phyloP scores from a whole-genome alignment of 192 early-diverging fungal genomes.

The Podila epicladia region DNA sequence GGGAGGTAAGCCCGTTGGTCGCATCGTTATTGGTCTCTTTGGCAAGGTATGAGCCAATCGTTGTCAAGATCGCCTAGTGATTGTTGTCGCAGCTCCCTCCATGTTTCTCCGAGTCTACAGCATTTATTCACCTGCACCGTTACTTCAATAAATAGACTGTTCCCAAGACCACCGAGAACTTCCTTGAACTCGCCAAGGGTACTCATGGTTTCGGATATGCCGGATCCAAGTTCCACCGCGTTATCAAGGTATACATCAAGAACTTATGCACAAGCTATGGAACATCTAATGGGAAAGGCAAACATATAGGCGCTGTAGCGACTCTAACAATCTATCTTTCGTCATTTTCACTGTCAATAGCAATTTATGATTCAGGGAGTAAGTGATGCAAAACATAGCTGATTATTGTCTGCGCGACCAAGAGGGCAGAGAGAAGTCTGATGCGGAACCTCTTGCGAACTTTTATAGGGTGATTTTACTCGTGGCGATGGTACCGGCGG shows the following conservation, averaged over 20 bases:
- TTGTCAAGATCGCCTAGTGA: too few relatives aligned
- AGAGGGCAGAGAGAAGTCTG: too few relatives aligned
- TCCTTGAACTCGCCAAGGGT: constrained; percentile 91
- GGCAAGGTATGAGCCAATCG: constrained; percentile 59
- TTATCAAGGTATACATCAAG: constrained; percentile 61
- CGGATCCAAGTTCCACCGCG: constrained; percentile 68
- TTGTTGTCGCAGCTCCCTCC: too few relatives aligned
- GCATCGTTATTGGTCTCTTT: constrained; percentile 78
- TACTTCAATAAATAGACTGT: constrained; percentile 47
- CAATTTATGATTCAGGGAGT: constrained; percentile 60
- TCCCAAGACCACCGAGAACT: constrained; percentile 89
- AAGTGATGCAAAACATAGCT: not conserved
- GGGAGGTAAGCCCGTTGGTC: constrained; percentile 75
- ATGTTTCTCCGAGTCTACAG: not conserved
- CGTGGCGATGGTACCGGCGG: constrained; percentile 81
- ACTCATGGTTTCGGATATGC: constrained; percentile 54
- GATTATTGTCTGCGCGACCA: not conserved
- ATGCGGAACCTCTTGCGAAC: too few relatives aligned
- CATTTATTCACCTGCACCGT: not conserved
- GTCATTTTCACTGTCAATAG: constrained; percentile 18
- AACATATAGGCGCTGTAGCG: not conserved
- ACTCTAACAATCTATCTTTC: not conserved
- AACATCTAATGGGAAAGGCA: not conserved
- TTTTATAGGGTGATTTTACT: constrained; percentile 69
- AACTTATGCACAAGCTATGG: not conserved